Evolutionary conservation across 352 stramenopile species (phyloP).

Genomic region (Globisporangium emineosum): DNA sequence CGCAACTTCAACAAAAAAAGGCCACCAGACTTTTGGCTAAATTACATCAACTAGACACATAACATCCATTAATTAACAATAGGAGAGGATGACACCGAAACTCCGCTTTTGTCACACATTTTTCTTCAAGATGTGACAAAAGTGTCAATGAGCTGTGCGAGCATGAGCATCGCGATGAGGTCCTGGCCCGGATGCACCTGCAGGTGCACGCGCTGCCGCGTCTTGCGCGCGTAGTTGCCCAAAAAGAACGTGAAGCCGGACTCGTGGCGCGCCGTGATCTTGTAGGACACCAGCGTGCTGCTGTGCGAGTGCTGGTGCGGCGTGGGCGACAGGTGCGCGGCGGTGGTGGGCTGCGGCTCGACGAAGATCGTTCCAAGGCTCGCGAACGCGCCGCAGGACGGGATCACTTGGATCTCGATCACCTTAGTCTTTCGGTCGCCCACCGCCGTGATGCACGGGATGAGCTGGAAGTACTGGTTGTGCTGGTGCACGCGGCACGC

Average conservation of each 20-base stretch:
- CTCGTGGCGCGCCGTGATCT: constrained; percentile 19
- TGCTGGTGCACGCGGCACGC: constrained; percentile 26
- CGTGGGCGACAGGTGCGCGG: neutral
- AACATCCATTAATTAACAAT: neutral
- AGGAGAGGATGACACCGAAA: too few species aligned
- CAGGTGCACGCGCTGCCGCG: constrained; percentile 15
- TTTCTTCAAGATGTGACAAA: constrained; percentile 13
- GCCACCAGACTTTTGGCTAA: neutral
- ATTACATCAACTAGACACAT: neutral
- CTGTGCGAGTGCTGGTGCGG: neutral
- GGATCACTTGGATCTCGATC: constrained; percentile 15
- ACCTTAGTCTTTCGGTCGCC: constrained; percentile 11
- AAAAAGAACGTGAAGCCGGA: constrained; percentile 28
- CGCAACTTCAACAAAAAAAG: neutral
- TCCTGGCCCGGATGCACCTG: constrained; percentile 25
- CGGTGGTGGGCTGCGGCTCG: neutral
- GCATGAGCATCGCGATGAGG: constrained; percentile 26
- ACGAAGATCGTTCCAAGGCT: constrained; percentile 20
- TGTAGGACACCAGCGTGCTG: constrained; percentile 17
- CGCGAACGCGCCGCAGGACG: constrained; percentile 21
- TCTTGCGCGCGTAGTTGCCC: constrained; percentile 22
- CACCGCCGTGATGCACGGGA: constrained; percentile 21
- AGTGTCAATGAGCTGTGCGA: constrained; percentile 21
- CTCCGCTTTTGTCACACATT: neutral
- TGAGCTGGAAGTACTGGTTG: constrained; percentile 21